Percentiles rank a stretch among this genome's conserved stretches.
These are phyloP conservation scores for Camptophora hylomeconis DNA, from an alignment of 2,329 filamentous ascomycete species.

Conservation along the genomic window DNA sequence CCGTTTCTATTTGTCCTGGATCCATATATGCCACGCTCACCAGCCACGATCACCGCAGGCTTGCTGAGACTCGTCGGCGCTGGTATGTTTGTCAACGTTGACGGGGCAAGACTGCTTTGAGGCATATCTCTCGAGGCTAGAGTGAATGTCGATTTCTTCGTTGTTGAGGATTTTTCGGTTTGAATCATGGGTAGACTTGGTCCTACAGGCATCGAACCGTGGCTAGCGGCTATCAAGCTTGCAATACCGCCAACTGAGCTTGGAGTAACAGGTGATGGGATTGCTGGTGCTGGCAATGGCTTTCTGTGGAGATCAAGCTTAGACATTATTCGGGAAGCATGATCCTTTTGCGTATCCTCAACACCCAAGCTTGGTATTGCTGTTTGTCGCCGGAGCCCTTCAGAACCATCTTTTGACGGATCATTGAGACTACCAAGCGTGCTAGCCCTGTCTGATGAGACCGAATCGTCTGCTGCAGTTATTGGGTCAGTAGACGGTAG, in stretches of 20 bases:
- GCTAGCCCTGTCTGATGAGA: conserved; percentile 46
- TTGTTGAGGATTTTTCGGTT: conserved; percentile 22
- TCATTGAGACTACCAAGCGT: conserved; percentile 55
- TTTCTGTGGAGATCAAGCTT: conserved; percentile 85
- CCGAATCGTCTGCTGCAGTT: conserved; percentile 40
- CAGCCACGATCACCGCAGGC: conserved; percentile 66
- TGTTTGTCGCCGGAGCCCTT: conserved; percentile 46
- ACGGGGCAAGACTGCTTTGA: conserved; percentile 59
- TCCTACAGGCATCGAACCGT: conserved; percentile 60
- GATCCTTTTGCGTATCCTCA: conserved; percentile 63
- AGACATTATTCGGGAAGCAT: conserved; percentile 79
- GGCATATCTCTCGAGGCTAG: conserved; percentile 31
- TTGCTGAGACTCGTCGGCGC: conserved; percentile 76
- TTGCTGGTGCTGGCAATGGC: conserved; percentile 41
- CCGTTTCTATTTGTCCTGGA: conserved; percentile 50
- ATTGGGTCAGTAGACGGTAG: conserved; percentile 49
- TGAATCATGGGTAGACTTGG: conserved; percentile 29
- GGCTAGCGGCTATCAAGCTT: conserved; percentile 72
- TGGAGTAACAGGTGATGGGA: conserved; percentile 27
- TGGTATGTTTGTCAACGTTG: conserved; percentile 71
- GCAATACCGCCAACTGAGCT: conserved; percentile 56
- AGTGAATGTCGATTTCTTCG: conserved; percentile 21
- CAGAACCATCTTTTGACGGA: conserved; percentile 54
- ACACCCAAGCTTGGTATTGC: no score
- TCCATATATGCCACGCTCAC: conserved; percentile 56